phyloP scores from a whole-genome alignment of 2,329 filamentous ascomycete genomes.

The Clarireedia monteithiana region DNA sequence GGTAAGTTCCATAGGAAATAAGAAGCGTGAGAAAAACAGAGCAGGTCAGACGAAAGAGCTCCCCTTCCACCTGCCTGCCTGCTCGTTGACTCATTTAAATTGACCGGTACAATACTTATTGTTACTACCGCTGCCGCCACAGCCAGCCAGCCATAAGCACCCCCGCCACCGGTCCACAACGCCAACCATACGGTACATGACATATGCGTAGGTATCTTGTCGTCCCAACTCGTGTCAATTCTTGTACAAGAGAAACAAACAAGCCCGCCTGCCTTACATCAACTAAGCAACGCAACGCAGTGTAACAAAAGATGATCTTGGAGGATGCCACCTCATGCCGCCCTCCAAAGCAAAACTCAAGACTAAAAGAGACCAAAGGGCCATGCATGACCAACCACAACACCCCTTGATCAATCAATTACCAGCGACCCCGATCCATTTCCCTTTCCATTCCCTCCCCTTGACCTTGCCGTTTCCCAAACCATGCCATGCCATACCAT shows the following conservation, averaged over 20 bases:
- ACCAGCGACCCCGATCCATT: background rate
- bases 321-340: constrained; percentile 4
- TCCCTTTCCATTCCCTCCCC: constrained; percentile 1
- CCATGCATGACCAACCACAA: constrained; percentile 10
- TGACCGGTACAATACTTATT: too few species aligned
- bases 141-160: too few species aligned
- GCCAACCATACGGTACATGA: too few species aligned
- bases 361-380: background rate
- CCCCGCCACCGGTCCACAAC: too few species aligned
- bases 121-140: too few species aligned
- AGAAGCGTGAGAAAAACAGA: too few species aligned
- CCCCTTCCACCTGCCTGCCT: background rate
- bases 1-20: too few species aligned
- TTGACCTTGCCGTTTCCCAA: constrained; percentile 3
- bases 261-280: background rate
- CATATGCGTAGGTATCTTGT: too few species aligned
- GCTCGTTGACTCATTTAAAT: background rate
- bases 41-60: too few species aligned
- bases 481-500: background rate
- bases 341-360: background rate
- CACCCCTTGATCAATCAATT: constrained; percentile 8
- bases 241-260: background rate
- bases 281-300: background rate
- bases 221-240: too few species aligned
- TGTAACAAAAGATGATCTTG: background rate